These are phyloP conservation scores for Daldinia bambusicola DNA, from an alignment of 495 filamentous ascomycete species.

Conservation along the genomic window DNA sequence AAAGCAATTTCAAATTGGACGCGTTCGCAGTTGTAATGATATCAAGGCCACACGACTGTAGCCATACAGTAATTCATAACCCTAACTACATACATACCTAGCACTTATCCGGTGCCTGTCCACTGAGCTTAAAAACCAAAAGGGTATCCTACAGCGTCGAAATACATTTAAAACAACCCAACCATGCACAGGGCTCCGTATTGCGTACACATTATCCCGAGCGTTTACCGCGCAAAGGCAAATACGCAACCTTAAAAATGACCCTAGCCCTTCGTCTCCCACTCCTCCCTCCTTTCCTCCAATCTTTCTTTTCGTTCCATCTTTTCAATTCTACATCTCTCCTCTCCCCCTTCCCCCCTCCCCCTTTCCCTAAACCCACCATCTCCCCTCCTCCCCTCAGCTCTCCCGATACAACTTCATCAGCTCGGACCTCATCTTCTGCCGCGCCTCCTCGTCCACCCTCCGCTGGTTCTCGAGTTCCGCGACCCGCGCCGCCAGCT, in stretches of 20 bases:
- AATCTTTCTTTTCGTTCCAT: too few relatives aligned
- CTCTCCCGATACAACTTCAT: constrained; percentile 31
- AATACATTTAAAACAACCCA: not conserved
- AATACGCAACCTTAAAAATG: not conserved
- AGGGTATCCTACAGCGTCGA: not conserved
- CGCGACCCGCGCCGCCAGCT: constrained; percentile 59
- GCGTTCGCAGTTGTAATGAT: not conserved
- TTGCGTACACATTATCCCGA: not conserved
- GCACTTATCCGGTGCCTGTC: not conserved
- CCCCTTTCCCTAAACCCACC: not conserved
- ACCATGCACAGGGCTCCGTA: not conserved
- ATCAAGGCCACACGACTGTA: not conserved
- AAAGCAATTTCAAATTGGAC: not conserved
- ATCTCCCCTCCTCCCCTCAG: not conserved
- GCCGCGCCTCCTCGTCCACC: constrained; percentile 51
- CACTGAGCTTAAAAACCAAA: not conserved
- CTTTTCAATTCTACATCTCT: too few relatives aligned
- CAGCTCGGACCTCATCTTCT: constrained; percentile 32
- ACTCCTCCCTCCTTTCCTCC: too few relatives aligned
- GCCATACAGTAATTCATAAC: not conserved
- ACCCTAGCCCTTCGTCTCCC: not conserved
- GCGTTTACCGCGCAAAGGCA: not conserved
- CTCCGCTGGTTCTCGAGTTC: constrained; percentile 63
- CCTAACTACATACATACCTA: not conserved
- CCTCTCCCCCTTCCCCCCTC: not conserved